Conservation (phyloP, 2,329 filamentous ascomycete genomes). For the Daldinia eschscholtzii region DNA sequence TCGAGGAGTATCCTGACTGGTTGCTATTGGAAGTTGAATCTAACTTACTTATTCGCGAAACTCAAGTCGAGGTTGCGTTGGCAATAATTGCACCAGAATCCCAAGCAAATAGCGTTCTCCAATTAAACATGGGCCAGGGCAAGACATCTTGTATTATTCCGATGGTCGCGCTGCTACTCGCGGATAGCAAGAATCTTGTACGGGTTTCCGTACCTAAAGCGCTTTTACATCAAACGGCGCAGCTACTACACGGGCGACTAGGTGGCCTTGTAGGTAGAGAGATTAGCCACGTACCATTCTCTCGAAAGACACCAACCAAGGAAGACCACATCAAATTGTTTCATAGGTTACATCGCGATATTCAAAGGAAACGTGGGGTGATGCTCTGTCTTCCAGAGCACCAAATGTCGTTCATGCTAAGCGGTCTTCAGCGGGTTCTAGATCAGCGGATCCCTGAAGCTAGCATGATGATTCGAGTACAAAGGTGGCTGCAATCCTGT, state of each 20-base stretch:
- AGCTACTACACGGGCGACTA: slow-evolving; percentile 66
- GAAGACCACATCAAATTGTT: slow-evolving; percentile 54
- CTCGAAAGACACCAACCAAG: slow-evolving; percentile 60
- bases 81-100: slow-evolving; percentile 69
- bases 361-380: slow-evolving; percentile 61
- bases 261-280: slow-evolving; percentile 67
- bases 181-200: slow-evolving; percentile 60
- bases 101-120: slow-evolving; percentile 68
- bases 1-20: slow-evolving; percentile 70
- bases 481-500: slow-evolving; percentile 62
- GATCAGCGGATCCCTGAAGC: slow-evolving; percentile 60
- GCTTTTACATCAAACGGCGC: slow-evolving; percentile 68
- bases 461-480: slow-evolving; percentile 62
- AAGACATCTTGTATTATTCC: slow-evolving; percentile 71
- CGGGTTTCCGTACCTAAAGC: slow-evolving; percentile 69
- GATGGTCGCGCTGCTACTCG: slow-evolving; percentile 62
- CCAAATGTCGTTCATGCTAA: slow-evolving; percentile 72
- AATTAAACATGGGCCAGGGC: slow-evolving; percentile 76
- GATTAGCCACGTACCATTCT: slow-evolving; percentile 70
- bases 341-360: slow-evolving; percentile 55
- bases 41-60: slow-evolving; percentile 70
- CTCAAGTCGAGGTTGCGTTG: slow-evolving; percentile 72
- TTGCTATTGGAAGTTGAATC: slow-evolving; percentile 75
- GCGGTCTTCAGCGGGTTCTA: slow-evolving; percentile 68
- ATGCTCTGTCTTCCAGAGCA: slow-evolving; percentile 74